Percentiles rank a stretch among this genome's conserved stretches.
Conservation (phyloP, 345 rosid species). For the Gossypium turneri region DNA sequence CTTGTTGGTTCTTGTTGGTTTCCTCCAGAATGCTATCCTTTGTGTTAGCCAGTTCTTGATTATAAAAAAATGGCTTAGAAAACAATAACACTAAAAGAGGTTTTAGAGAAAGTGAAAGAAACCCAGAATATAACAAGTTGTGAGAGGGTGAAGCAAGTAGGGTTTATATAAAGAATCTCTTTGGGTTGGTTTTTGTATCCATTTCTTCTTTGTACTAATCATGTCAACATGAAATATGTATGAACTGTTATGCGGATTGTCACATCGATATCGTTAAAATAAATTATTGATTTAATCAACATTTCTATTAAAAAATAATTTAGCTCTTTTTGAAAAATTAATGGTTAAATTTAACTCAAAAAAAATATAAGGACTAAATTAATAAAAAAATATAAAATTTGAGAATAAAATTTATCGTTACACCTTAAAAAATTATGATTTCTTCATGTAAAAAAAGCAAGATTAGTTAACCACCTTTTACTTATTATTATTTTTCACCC, state of each 20-base stretch:
- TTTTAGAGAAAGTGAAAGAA: background rate
- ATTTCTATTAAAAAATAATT: too few species aligned
- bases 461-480: too few species aligned
- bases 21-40: constrained; percentile 55
- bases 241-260: fast-evolving
- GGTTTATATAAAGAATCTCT: constrained; percentile 19
- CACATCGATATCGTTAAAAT: fast-evolving
- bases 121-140: background rate
- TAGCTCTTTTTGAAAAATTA: too few species aligned
- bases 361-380: too few species aligned
- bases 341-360: fast-evolving
- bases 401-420: too few species aligned
- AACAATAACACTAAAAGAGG: background rate
- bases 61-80: background rate
- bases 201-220: background rate
- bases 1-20: constrained; percentile 54
- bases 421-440: too few species aligned
- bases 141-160: background rate
- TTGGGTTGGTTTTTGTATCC: background rate
- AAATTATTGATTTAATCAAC: fast-evolving
- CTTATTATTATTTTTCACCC: too few species aligned
- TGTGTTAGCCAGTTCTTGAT: constrained; percentile 73
- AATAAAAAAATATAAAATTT: too few species aligned
- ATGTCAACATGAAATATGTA: too few species aligned
- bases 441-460: too few species aligned